Conservation (phyloP, 1,139 yeast genomes). For the Pichia norvegensis region DNA sequence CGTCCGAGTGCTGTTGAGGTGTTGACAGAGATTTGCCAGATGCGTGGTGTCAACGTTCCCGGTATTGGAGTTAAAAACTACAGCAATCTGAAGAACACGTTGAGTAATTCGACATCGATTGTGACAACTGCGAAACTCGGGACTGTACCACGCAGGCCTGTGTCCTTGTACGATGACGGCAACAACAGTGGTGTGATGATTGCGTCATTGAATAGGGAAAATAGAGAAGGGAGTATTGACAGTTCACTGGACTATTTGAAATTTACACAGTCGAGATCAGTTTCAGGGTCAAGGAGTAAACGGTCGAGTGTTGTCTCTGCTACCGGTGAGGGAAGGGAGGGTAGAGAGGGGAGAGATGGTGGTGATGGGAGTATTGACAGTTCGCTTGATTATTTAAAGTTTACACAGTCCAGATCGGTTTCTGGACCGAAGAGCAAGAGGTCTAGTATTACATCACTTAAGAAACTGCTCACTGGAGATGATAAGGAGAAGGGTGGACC, state of each 20-base stretch:
- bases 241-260: constrained; percentile 55
- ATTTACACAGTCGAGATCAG: constrained; percentile 27
- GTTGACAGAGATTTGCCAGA: constrained; percentile 55
- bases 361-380: constrained; percentile 19
- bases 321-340: constrained; percentile 19
- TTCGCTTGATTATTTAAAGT: constrained; percentile 53
- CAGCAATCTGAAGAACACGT: constrained; percentile 3
- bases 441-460: constrained; percentile 37
- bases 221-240: constrained; percentile 5
- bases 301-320: constrained; percentile 39
- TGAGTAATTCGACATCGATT: constrained; percentile 1
- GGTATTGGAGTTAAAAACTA: constrained; percentile 1
- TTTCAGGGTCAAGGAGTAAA: constrained; percentile 20
- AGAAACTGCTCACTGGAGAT: constrained; percentile 39
- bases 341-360: constrained; percentile 14
- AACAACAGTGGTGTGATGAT: background rate
- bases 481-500: background rate
- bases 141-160: constrained; percentile 8
- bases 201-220: constrained; percentile 10
- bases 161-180: constrained; percentile 9
- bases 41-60: constrained; percentile 41
- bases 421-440: constrained; percentile 26
- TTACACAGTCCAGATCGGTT: constrained; percentile 24
- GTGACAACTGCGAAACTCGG: background rate
- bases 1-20: constrained; percentile 69